These are phyloP conservation scores for Pholiota adiposa DNA, from an alignment of 1,284 basidiomycete genomes.

Conservation along the genomic window DNA sequence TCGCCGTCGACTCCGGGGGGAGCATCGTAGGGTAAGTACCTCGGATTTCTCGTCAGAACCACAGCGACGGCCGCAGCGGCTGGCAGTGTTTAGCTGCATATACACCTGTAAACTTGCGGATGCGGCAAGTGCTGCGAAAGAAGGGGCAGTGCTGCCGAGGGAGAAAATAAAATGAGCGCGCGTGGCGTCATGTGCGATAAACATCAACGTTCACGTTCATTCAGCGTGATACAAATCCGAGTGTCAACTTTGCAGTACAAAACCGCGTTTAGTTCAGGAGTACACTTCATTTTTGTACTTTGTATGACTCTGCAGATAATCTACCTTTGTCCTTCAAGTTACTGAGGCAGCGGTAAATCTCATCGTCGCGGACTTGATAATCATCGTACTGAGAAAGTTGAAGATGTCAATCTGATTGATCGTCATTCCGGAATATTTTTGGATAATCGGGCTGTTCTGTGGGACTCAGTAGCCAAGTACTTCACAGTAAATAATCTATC, in stretches of 20 bases:
- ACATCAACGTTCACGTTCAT: background rate
- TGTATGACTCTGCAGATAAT: background rate
- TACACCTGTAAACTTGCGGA: background rate
- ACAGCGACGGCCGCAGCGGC: background rate
- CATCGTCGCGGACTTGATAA: too few relatives aligned
- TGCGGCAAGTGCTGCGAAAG: background rate
- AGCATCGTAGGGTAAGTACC: background rate
- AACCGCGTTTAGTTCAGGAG: too few relatives aligned
- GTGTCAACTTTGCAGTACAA: too few relatives aligned
- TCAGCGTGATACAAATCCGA: background rate
- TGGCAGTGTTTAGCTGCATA: background rate
- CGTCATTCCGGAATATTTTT: background rate
- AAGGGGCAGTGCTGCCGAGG: background rate
- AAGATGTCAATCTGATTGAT: background rate
- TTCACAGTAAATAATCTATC: too few relatives aligned
- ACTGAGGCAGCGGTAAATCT: too few relatives aligned
- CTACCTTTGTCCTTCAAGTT: too few relatives aligned
- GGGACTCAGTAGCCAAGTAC: too few relatives aligned
- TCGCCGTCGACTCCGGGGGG: background rate
- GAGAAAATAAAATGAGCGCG: background rate
- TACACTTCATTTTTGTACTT: background rate
- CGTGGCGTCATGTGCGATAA: background rate
- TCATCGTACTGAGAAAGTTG: too few relatives aligned
- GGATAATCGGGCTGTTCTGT: too few relatives aligned
- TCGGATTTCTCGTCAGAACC: background rate